Base-by-base conservation (phyloP, 805 yeast genomes). In the Sugiyamaella mastotermitis region DNA sequence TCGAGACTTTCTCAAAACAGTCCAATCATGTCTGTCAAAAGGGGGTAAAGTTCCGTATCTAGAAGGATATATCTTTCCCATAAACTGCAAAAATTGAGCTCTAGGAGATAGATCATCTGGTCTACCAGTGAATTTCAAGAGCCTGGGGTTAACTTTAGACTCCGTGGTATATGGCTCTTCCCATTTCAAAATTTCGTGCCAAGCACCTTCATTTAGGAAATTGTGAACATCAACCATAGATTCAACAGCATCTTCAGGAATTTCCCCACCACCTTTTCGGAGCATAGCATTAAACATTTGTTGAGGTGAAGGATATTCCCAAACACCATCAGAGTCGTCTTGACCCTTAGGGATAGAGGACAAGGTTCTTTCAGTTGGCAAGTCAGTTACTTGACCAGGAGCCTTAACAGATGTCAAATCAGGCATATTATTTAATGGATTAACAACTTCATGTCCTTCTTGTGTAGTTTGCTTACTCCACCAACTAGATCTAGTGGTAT, bases 281-380 rank as follows among this genome's bases (percentile, higher is more conserved):
- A 87, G 65, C 97, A 92, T 90, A 9, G 99, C 99, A 55, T 90
- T 88, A 49, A 87, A 78, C 99, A 92, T 92, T 59, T 92, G 99
- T 62, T 92, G 98, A 1, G 99, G 98, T 2, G 96, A 85, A 1
- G 99, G 99, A 57, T 92, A 92, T 62, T 92, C 98, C 99, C 99
- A 92, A 33, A 80, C 76, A 1, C 94, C 94, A 44, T 76, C 78
- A 7, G 65, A 69, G 1, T 65, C 68, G 10, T 57, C 56, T 20
- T 68, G 74, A 20, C 97, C 97, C 46, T 85, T 73, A 15, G 98
- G 98, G 37, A 92, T 92, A 1, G 85, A 64, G 11, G 95, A 85
- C 26, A 79, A 60, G 1, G 94, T 82, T 50, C 96, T 76, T 30
- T 82, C 84, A 0, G 92, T 84, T 7, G 97, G 87, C 22, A 92